Base-by-base conservation (phyloP, 1,284 basidiomycete genomes). In the Meira miltonrushii region DNA sequence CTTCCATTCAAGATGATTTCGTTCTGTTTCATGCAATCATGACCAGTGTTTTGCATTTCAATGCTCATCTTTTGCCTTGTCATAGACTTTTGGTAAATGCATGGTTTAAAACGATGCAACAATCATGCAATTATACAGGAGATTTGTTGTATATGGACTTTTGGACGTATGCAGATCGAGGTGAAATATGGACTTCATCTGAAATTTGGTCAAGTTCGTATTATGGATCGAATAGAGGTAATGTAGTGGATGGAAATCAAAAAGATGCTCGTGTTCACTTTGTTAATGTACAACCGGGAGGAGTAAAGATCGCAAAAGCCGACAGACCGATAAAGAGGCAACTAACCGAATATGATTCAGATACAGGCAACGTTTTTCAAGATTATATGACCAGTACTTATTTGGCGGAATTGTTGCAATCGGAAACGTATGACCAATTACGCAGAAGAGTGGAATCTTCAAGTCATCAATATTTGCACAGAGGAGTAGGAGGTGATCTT, bases 111-210 rank as follows among this genome's bases (percentile, higher is more conserved):
- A 21, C 46, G 21, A n/a, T 48, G 21, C 17, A 23, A 25, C 12
- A 48, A 12, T 13, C 17, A 5, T 48, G 46, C 23, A 25, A 25
- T 23, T 48, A 48, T 23, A 48, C 12, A n/a, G 46, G 46, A 5
- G 17, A 13, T 13, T 8, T 48, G 6, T 12, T 48, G 21, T 48
- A 48, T 23, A 23, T 23, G 12, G 46, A 48, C 46, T 48, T n/a
- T n/a, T 21, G 25, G 17, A 48, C 46, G 12, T 48, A 48, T 48
- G 46, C 46, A n/a, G 46, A 48, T 48, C 13, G 21, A 23, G 23
- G 23, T 12, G 46, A 48, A 25, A 21, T 48, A 12, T 48, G 17
- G 12, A 48, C n/a, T 5, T 8, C 46, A 12, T 13, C 13, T 6
- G 46, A 48, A 9, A 13, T 48, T 12, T 48, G 46, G 46, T 48